Evolutionary conservation across 306 rosid genomes (phyloP), one percentile per base, ranked within the genome.

Genomic region (Psophocarpus tetragonolobus): DNA sequence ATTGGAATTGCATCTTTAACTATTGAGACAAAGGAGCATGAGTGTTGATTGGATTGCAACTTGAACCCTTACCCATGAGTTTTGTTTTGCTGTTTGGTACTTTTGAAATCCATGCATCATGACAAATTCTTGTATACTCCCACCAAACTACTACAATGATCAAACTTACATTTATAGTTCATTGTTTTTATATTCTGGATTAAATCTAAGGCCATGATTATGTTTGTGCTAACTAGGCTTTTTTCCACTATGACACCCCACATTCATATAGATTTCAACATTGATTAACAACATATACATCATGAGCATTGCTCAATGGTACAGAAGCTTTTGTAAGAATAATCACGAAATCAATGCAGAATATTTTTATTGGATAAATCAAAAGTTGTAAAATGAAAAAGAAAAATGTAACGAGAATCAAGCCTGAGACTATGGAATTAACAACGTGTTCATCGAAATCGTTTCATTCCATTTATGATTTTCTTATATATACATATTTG

Each of bases 61-160:
- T 33, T 33, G 29, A 63, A 17, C 45, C n/a, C 45, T 17, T 3
- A 45, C 4, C 3, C 29, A 18, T 64, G 48, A 64, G 48, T 35
- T 64, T 64, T 33, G 48, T 35, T 64, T 64, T 33, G 26, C 23
- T 61, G 67, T 13, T 1, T 4, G 66, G 15, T 33, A 9, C 69
- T 35, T 35, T n/a, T 65, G 48, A 36, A 13, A 36, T 13, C 18
- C 32, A 4, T 65, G 50, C 44, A 36, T 65, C 32, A 65, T 65
- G 11, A 2, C 32, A 65, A 11, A 20, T 64, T 36, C 6, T 5
- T 38, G 4, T 36, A 18, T 21, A 35, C 47, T 4, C 71, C 67
- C 12, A 65, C 71, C 71, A 0, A 38, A 65, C 71, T 65, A 65
- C 71, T 65, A 38, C 50, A 65, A 36, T 65, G 1, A 36, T 65